Evolutionary conservation across 2,329 filamentous ascomycete species (phyloP).

Genomic region (Fusarium humuli): DNA sequence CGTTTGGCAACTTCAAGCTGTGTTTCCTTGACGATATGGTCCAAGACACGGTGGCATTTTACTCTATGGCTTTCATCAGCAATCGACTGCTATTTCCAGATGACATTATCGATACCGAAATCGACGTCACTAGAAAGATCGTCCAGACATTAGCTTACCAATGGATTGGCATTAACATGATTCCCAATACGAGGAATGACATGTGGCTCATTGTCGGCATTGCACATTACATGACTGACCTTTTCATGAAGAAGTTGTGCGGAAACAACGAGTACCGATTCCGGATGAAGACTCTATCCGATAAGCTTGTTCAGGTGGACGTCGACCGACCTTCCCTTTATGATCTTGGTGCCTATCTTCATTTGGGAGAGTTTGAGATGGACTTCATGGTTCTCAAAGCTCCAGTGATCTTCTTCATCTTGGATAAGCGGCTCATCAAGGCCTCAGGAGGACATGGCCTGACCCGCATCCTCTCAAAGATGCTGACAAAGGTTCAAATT

Average conservation of each 20-base stretch:
- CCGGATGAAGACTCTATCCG: constrained; percentile 85
- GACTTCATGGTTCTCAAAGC: constrained; percentile 94
- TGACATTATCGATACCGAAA: constrained; percentile 85
- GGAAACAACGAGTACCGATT: constrained; percentile 96
- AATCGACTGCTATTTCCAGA: constrained; percentile 86
- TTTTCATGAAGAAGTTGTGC: constrained; percentile 89
- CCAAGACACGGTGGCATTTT: constrained; percentile 79
- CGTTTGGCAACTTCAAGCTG: constrained; percentile 91
- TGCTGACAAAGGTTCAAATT: constrained; percentile 86
- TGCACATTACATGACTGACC: constrained; percentile 93
- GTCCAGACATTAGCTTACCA: constrained; percentile 89
- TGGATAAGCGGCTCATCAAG: constrained; percentile 92
- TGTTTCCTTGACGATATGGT: constrained; percentile 93
- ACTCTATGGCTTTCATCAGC: constrained; percentile 89
- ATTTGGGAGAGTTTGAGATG: constrained; percentile 84
- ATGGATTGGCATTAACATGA: constrained; percentile 94
- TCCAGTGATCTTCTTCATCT: constrained; percentile 89
- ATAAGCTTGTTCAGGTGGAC: constrained; percentile 84
- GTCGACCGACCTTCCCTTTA: constrained; percentile 84
- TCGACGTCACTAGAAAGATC: constrained; percentile 82
- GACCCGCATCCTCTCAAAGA: constrained; percentile 83
- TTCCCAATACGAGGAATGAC: constrained; percentile 83
- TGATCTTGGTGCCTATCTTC: constrained; percentile 80
- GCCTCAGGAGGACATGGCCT: constrained; percentile 84
- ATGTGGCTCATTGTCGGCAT: constrained; percentile 91